Conservation (phyloP, 2,329 filamentous ascomycete species). For the Fusarium humuli region DNA sequence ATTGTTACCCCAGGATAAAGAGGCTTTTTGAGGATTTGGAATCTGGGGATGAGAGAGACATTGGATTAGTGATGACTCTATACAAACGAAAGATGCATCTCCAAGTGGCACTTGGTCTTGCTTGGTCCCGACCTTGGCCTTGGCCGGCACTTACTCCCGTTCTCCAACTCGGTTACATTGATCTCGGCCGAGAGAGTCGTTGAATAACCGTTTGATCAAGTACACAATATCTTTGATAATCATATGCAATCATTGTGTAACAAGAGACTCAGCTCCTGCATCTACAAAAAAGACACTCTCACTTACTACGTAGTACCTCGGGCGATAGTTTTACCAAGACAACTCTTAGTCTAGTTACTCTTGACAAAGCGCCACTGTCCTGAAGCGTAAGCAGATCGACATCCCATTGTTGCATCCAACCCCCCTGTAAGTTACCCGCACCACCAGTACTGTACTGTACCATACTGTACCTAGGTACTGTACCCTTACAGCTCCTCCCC, state of each 20-base stretch:
- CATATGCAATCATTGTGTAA: not conserved
- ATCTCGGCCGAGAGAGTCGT: not conserved
- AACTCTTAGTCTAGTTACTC: not conserved
- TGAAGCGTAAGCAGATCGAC: constrained; percentile 20
- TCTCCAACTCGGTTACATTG: not conserved
- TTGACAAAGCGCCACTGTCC: constrained; percentile 24
- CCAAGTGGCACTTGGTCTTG: not conserved
- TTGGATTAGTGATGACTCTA: not conserved
- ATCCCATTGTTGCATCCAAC: constrained; percentile 26
- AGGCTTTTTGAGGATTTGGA: not conserved
- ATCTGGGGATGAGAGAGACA: constrained; percentile 5
- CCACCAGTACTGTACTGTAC: constrained; percentile 8
- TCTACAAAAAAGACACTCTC: not conserved
- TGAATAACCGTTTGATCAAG: not conserved
- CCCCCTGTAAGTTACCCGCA: constrained; percentile 29
- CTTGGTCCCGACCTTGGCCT: not conserved
- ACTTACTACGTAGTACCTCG: constrained; percentile 7
- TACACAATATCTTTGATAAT: not conserved
- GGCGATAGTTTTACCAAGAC: not conserved
- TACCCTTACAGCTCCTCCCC: constrained; percentile 3
- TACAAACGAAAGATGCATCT: not conserved
- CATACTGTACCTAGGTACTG: not conserved
- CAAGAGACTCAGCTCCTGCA: not conserved
- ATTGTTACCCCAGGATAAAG: constrained; percentile 17
- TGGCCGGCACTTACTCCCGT: not conserved